Base-by-base conservation (phyloP, 768 basidiomycete genomes). In the Serendipita sp. region DNA sequence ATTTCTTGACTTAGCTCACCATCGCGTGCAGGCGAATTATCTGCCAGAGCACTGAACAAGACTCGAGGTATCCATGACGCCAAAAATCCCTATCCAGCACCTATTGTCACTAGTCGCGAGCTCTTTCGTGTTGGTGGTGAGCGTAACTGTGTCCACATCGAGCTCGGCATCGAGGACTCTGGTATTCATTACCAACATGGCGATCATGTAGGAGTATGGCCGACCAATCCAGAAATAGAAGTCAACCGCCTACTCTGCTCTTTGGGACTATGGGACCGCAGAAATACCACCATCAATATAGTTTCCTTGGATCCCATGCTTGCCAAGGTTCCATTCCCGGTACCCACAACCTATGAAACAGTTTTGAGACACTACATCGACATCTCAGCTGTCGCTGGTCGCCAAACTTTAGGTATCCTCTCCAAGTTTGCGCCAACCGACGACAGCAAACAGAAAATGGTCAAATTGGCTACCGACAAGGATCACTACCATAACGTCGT, bases 161-260 rank as follows among this genome's bases (percentile, higher is more conserved):
- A 98, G 72, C 85, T 99, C 70, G 84, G 85, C 75, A 92, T 89
- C 34, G 91, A 94, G 75, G 91, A 90, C 16, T 93, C 93, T 46
- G 94, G 94, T 44, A 90, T 98, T 70, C 91, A 87, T n/a, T 99
- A 99, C 74, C 95, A 98, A 73, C 93, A 97, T 66, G 96, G 96
- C 63, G 96, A 99, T 73, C 96, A 99, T 71, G 85, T 96, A 68
- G 96, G 92, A 65, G 82, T 99, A 63, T 99, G 95, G 95, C 95
- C 96, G 11, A 83, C 85, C 64, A 99, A 99, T 75, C 83, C 95
- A 5, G 91, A 96, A 66, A 73, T 85, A 52, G 94, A 98, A 70
- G 93, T 98, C 48, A 84, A 90, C 63, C 86, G 94, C 64, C 81
- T 96, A 29, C 81, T 99, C 18, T 86, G 82, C 66, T 81, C 86